Base-by-base conservation (phyloP, 2,329 filamentous ascomycete genomes). In the Epicoccum sorghinum region DNA sequence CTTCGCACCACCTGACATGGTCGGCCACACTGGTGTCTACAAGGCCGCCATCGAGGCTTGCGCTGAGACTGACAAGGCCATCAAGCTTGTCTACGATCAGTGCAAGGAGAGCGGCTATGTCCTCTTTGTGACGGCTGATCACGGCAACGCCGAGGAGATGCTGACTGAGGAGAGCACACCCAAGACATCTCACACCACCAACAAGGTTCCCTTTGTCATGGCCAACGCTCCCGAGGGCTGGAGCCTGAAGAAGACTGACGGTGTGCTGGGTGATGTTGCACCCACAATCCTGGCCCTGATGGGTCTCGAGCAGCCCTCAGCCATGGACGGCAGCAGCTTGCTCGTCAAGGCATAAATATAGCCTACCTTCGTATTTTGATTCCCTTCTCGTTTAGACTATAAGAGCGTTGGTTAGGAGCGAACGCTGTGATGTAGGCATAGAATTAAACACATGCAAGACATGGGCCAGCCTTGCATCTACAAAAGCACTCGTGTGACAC, bases 101-200 rank as follows among this genome's bases (percentile, higher is more conserved):
- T 98, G 93, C 85, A 96, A 96, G 84, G 88, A 95, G 82, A 84
- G 93, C 74, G 89, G 88, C 60, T 99, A 99, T 75, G 82, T 95
- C 54, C 86, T 99, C 39, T 98, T 98, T 81, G 89, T 99, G 76
- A 99, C 95, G 5, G 84, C 93, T 27, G 95, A 99, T 77, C 95
- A 99, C 79, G 95, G 83, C 70, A 99, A 99, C 72, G 95, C 95
- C 52, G 95, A 99, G 81, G 95, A 99, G 82, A 99, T 99, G 95
- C 89, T 98, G 78, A 98, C 92, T 73, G 81, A 90, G 66, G 90
- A 97, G 75, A 92, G 93, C 75, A 96, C 91, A 74, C 95, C 95
- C 68, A 99, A 99, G 86, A 99, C 95, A 7, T 93, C 90, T 46
- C 95, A 99, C 83, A 99, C 95, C 40, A 93, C 89, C 64, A 99